Conservation (phyloP, 2,329 filamentous ascomycete genomes). For the Westerdykella ornata region DNA sequence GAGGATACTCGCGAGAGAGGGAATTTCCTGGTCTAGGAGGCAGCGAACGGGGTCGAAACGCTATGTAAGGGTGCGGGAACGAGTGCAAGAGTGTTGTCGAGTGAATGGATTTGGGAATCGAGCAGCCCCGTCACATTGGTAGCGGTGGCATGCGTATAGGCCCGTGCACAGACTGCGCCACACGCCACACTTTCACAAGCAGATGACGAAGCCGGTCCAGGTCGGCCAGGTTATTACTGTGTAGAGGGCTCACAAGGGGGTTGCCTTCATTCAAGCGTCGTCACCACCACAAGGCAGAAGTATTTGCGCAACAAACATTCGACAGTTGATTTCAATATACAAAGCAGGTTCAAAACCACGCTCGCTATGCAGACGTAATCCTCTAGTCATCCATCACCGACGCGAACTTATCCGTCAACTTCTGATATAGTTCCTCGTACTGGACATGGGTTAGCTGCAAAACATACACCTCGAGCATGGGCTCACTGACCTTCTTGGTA, state of each 20-base stretch:
- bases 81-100: conserved; percentile 5
- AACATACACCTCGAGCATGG: neutral
- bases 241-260: too few relatives aligned
- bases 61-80: conserved; percentile 1
- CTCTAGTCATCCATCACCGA: conserved; percentile 86
- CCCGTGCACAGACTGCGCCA: too few relatives aligned
- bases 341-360: conserved; percentile 16
- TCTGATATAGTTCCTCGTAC: conserved; percentile 88
- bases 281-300: conserved; percentile 32
- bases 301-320: conserved; percentile 13
- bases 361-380: conserved; percentile 22
- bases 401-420: conserved; percentile 96
- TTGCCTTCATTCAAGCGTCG: conserved; percentile 27
- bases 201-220: too few relatives aligned
- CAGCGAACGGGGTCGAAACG: conserved; percentile 1
- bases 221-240: too few relatives aligned
- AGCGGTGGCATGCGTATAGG: too few relatives aligned
- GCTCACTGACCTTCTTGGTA: conserved; percentile 65
- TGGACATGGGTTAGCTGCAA: conserved; percentile 43
- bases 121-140: neutral
- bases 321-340: conserved; percentile 21
- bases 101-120: neutral
- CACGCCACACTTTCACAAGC: too few relatives aligned
- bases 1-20: conserved; percentile 3
- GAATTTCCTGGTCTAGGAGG: neutral